Conservation (phyloP, 371 early-diverging fungal species). For the Mortierella sp. region DNA sequence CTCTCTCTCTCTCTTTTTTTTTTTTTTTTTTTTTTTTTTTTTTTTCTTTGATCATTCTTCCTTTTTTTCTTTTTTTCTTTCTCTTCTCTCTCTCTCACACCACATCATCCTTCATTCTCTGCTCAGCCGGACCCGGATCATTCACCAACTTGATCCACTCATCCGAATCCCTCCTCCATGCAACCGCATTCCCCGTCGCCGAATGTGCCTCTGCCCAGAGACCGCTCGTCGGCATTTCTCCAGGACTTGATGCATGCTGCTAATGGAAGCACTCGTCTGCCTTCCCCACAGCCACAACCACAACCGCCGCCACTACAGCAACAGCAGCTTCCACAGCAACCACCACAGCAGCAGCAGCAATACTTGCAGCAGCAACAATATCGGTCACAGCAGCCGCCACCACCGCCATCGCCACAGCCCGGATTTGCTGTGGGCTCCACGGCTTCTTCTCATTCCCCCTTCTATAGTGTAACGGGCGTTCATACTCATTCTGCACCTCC, state of each 20-base stretch:
- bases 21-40: background rate
- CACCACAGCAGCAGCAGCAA: background rate
- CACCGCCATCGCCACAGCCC: background rate
- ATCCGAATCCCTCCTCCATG: background rate
- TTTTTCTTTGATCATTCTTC: background rate
- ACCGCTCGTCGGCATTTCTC: slow-evolving; percentile 25
- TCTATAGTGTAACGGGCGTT: too few relatives aligned
- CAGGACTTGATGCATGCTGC: slow-evolving; percentile 19
- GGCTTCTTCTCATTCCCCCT: background rate
- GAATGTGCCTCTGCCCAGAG: slow-evolving; percentile 10
- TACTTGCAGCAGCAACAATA: background rate
- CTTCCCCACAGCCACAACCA: background rate
- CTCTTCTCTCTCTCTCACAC: background rate
- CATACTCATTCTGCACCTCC: too few relatives aligned
- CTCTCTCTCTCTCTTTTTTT: background rate
- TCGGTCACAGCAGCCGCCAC: background rate
- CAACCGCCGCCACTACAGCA: slow-evolving; percentile 2
- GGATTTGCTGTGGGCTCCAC: background rate
- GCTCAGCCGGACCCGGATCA: background rate
- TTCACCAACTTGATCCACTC: background rate
- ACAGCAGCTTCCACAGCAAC: slow-evolving; percentile 1
- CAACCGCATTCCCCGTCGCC: background rate
- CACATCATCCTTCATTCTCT: background rate
- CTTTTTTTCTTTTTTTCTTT: background rate
- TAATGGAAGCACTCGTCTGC: slow-evolving; percentile 12